Base-by-base conservation (phyloP, 2,329 filamentous ascomycete species). In the Helicocarpus griseus region DNA sequence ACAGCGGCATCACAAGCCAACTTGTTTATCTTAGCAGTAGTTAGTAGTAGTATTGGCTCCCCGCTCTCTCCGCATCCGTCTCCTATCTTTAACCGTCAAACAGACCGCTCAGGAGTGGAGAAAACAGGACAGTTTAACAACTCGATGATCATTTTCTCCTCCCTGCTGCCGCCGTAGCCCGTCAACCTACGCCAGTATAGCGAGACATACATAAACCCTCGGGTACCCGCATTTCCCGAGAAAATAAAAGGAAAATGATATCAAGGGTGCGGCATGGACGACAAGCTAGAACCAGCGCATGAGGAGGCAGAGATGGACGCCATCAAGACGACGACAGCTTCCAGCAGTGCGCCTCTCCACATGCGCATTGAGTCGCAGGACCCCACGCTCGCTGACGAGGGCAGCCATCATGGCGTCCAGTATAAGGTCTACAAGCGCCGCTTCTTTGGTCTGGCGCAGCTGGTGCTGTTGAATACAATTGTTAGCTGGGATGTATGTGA, bases 401-500 rank as follows among this genome's bases (percentile, higher is more conserved):
- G 41, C 41, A 44, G 26, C n/a, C 24, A n/a, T n/a, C n/a, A n/a
- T n/a, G 21, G 14, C 24, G 24, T 17, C 41, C 14, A 13, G 59
- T 80, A 75, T 60, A 74, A 68, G 56, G 78, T 86, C 21, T 97
- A 97, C 66, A 91, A 86, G 70, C 80, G 89, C 63, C 80, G 93
- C 41, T 98, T 89, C 83, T 87, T 95, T 66, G 93, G 93, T 0
- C 74, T 98, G 48, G 71, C 80, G 21, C 87, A 95, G 69, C 71
- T 97, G 63, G 85, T 89, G 5, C 70, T 97, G 61, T 75, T 97
- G 70, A 98, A 97, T 66, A 85, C 96, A 51, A 81, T 97, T 54
- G 85, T 95, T 39, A 94, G 87, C 63, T 97, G 91, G 91, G 89
- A 94, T 79, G 88, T 93, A 78, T 77, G 88, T 83, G 36, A 13